phyloP scores from a whole-genome alignment of 495 filamentous ascomycete genomes.

The Aspergillus mulundensis region DNA sequence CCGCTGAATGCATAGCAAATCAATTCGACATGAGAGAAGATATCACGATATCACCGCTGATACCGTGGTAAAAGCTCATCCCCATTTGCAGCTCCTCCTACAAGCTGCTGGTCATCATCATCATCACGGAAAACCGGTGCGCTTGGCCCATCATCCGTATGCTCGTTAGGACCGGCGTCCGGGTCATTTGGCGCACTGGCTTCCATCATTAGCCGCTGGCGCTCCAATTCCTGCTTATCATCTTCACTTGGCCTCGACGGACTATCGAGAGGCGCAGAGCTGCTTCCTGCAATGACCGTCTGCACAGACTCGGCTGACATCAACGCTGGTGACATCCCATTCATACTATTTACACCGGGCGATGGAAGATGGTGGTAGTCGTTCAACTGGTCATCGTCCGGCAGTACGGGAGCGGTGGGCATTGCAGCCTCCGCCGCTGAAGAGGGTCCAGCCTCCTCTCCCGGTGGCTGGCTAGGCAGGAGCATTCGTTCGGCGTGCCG shows the following conservation, averaged over 20 bases:
- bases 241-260: slow-evolving; percentile 37
- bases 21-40: slow-evolving; percentile 9
- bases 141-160: slow-evolving; percentile 45
- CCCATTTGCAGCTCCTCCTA: slow-evolving; percentile 36
- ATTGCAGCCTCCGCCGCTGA: slow-evolving; percentile 16
- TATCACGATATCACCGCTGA: slow-evolving; percentile 30
- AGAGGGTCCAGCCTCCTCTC: slow-evolving; percentile 47
- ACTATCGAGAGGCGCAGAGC: slow-evolving; percentile 12
- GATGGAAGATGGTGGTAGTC: slow-evolving; percentile 36
- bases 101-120: slow-evolving; percentile 52
- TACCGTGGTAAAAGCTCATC: slow-evolving; percentile 48
- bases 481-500: slow-evolving; percentile 63
- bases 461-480: slow-evolving; percentile 66
- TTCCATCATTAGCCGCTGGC: slow-evolving; percentile 65
- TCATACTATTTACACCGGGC: slow-evolving; percentile 16
- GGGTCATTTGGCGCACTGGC: slow-evolving; percentile 59
- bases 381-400: slow-evolving; percentile 38
- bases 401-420: slow-evolving; percentile 36
- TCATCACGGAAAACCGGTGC: slow-evolving; percentile 66
- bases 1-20: slow-evolving; percentile 19
- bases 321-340: slow-evolving; percentile 30
- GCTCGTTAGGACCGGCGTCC: slow-evolving; percentile 44
- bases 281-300: slow-evolving; percentile 28
- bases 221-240: slow-evolving; percentile 84
- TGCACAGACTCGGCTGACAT: slow-evolving; percentile 41